A percentile compares a stretch with the other conserved stretches of the same genome.
Conservation (phyloP, 2,329 filamentous ascomycete genomes). For the Fusarium chlamydosporum region DNA sequence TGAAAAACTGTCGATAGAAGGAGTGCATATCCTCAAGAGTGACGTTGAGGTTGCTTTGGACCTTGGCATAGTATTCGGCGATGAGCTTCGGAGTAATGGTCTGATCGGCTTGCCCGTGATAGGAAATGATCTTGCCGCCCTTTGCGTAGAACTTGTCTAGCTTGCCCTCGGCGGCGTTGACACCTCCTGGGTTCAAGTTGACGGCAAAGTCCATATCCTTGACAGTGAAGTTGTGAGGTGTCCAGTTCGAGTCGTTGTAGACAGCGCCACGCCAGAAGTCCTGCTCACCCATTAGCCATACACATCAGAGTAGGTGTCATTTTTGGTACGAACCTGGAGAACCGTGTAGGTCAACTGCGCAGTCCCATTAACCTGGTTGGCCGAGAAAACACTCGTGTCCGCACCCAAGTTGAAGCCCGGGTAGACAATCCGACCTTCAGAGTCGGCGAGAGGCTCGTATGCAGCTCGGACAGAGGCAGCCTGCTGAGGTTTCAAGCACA, state of each 20-base stretch:
- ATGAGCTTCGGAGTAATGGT: constrained; percentile 16
- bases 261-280: constrained; percentile 25
- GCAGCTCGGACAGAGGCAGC: constrained; percentile 7
- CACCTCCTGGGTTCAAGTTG: constrained; percentile 8
- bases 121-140: constrained; percentile 18
- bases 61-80: constrained; percentile 14
- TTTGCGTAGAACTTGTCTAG: constrained; percentile 2
- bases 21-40: constrained; percentile 4
- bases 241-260: constrained; percentile 21
- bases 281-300: background rate
- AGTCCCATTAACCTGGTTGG: constrained; percentile 11
- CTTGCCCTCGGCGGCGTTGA: constrained; percentile 13
- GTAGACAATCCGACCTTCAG: background rate
- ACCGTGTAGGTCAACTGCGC: constrained; percentile 12
- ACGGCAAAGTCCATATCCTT: constrained; percentile 25
- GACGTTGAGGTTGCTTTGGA: constrained; percentile 11
- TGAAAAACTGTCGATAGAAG: constrained; percentile 15
- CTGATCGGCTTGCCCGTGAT: constrained; percentile 19
- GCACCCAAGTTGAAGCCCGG: constrained; percentile 5
- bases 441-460: constrained; percentile 16
- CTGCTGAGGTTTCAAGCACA: constrained; percentile 12
- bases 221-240: constrained; percentile 6
- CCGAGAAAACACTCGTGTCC: constrained; percentile 22
- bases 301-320: fast-evolving
- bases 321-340: background rate